A percentile compares a stretch with the other conserved stretches of the same genome.
Conservation (phyloP, 177 flowering plant species). For the Tripterygium wilfordii region DNA sequence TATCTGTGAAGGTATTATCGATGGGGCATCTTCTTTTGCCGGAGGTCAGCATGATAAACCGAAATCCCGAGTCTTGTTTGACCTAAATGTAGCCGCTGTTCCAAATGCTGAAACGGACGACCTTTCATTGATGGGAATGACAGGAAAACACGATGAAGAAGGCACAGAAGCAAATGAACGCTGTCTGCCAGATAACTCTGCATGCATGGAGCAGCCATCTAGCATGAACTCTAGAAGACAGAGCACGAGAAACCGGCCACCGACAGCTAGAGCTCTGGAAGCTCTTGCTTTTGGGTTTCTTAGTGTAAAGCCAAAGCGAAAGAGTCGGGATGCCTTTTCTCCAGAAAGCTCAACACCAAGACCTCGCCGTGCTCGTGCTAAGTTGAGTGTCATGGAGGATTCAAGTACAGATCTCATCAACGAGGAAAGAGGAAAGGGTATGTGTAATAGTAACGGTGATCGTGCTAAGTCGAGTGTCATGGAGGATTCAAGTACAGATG, state of each 20-base stretch:
- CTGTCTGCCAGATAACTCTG: background rate
- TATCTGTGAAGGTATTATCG: no score
- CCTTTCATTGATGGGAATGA: background rate
- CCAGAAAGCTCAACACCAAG: background rate
- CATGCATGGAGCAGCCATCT: background rate
- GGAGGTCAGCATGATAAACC: no score
- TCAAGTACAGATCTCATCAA: slow-evolving; percentile 1
- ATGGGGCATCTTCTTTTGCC: no score
- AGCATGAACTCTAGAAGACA: background rate
- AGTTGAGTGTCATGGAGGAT: background rate
- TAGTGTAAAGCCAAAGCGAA: background rate
- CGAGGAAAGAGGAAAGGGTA: slow-evolving; percentile 17
- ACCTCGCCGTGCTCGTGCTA: slow-evolving; percentile 5
- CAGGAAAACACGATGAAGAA: background rate
- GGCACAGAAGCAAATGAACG: no score
- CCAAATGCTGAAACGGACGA: background rate
- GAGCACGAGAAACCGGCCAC: slow-evolving; percentile 3
- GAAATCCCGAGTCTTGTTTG: background rate
- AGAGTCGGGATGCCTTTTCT: background rate
- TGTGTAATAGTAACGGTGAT: slow-evolving; percentile 12
- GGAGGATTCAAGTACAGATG: background rate
- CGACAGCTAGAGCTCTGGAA: slow-evolving; percentile 2
- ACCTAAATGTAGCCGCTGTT: background rate
- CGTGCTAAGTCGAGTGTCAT: background rate
- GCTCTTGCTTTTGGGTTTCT: slow-evolving; percentile 3